phyloP scores from a whole-genome alignment of 176 grass and related monocot genomes.

The Chrysopogon serrulatus region DNA sequence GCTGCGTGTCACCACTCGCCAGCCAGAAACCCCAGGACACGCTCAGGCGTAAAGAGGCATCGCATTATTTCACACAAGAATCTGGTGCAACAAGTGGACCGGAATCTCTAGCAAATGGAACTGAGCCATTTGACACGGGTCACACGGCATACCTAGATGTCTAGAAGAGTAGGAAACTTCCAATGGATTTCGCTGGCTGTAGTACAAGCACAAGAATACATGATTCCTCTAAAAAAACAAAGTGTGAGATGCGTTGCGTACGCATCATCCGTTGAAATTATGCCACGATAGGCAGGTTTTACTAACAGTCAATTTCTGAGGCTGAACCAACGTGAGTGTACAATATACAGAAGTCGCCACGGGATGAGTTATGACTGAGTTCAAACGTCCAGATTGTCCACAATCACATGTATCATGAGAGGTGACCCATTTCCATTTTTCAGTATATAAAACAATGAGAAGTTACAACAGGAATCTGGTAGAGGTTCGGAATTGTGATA shows the following conservation, averaged over 20 bases:
- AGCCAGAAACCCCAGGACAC: neutral
- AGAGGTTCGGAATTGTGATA: neutral
- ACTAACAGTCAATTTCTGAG: neutral
- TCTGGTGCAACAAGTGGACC: neutral
- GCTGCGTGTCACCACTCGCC: neutral
- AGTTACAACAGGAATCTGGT: constrained; percentile 4
- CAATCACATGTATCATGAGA: neutral
- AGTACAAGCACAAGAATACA: neutral
- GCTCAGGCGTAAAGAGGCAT: neutral
- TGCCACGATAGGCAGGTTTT: neutral
- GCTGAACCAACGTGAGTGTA: neutral
- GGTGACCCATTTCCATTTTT: neutral
- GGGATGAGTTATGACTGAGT: no score
- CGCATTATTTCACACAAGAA: neutral
- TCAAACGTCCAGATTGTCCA: neutral
- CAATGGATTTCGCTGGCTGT: neutral
- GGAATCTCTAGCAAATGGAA: neutral
- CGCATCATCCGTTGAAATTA: no score
- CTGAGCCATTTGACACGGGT: neutral
- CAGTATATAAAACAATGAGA: neutral
- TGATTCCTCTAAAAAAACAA: neutral
- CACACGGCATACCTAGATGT: neutral
- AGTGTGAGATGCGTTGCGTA: neutral
- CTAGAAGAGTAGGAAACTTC: neutral
- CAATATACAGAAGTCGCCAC: neutral